These are phyloP conservation scores for Aspergillus puulaauensis DNA, from an alignment of 2,329 filamentous ascomycete species.

Conservation along the genomic window DNA sequence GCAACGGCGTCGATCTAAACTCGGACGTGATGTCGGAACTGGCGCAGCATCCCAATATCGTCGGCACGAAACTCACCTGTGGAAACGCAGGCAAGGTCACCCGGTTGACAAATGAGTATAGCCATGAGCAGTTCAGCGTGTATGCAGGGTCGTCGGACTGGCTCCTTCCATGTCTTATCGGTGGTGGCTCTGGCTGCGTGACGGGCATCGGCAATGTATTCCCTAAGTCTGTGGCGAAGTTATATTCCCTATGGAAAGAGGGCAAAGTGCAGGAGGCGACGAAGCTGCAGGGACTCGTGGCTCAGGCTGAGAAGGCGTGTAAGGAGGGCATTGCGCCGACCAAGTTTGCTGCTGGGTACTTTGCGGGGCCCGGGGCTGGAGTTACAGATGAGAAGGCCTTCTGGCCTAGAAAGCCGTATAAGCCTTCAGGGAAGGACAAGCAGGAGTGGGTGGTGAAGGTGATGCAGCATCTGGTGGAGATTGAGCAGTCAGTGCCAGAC, in stretches of 20 bases:
- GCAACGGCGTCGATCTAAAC: constrained; percentile 62
- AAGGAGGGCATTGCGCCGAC: constrained; percentile 51
- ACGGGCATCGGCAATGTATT: constrained; percentile 51
- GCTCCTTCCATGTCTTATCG: constrained; percentile 41
- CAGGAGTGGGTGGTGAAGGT: constrained; percentile 47
- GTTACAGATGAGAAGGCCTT: constrained; percentile 38
- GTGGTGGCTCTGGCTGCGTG: constrained; percentile 45
- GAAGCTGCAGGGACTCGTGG: constrained; percentile 44
- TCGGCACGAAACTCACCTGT: constrained; percentile 71
- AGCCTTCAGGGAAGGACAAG: constrained; percentile 36
- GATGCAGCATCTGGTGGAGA: constrained; percentile 26
- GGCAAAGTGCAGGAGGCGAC: constrained; percentile 41
- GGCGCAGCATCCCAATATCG: constrained; percentile 62
- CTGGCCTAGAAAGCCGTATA: constrained; percentile 47
- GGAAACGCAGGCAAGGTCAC: constrained; percentile 73
- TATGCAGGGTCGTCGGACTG: constrained; percentile 49
- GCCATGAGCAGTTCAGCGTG: constrained; percentile 42
- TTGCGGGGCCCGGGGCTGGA: constrained; percentile 41
- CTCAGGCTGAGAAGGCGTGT: constrained; percentile 52
- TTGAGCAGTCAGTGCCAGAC: constrained; percentile 18
- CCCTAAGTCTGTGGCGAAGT: constrained; percentile 40
- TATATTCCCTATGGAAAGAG: constrained; percentile 44
- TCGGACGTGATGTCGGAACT: constrained; percentile 63
- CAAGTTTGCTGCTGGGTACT: constrained; percentile 49
- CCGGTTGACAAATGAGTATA: constrained; percentile 44